A percentile compares a stretch with the other conserved stretches of the same genome.
Conservation (phyloP, 2,329 filamentous ascomycete genomes). For the Phaeosphaeriaceae sp. region DNA sequence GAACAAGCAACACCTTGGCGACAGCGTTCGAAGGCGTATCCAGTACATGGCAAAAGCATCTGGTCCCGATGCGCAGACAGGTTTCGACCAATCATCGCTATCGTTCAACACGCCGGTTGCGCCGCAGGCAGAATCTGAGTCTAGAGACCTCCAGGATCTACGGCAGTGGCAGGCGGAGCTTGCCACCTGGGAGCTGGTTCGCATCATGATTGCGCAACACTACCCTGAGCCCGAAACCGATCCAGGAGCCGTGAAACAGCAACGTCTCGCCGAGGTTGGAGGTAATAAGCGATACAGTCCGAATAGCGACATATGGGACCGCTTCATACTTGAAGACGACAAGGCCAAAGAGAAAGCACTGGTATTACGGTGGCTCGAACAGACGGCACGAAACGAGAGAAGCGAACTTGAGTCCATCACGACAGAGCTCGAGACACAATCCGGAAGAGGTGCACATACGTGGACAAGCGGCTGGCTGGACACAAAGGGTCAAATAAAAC, state of each 20-base stretch:
- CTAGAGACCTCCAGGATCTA: slow-evolving; percentile 57
- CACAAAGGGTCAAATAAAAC: slow-evolving; percentile 88
- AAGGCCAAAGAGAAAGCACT: slow-evolving; percentile 78
- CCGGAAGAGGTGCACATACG: slow-evolving; percentile 68
- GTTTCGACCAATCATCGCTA: slow-evolving; percentile 26
- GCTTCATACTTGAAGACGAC: slow-evolving; percentile 76
- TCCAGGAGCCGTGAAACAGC: slow-evolving; percentile 39
- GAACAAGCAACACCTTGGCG: slow-evolving; percentile 38
- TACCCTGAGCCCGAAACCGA: slow-evolving; percentile 50
- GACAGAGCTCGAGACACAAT: slow-evolving; percentile 72
- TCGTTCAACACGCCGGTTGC: slow-evolving; percentile 24
- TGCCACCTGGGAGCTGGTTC: slow-evolving; percentile 88
- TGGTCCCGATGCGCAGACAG: slow-evolving; percentile 14
- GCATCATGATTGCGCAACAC: slow-evolving; percentile 76
- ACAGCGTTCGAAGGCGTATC: slow-evolving; percentile 42
- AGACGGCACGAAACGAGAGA: slow-evolving; percentile 70
- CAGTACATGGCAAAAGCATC: slow-evolving; percentile 35
- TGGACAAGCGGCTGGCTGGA: slow-evolving; percentile 92
- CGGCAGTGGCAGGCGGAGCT: slow-evolving; percentile 79
- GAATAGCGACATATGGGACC: slow-evolving; percentile 70
- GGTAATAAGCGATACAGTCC: slow-evolving; percentile 60
- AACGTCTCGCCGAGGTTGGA: slow-evolving; percentile 39
- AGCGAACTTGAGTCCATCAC: slow-evolving; percentile 79
- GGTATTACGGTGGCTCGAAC: slow-evolving; percentile 86
- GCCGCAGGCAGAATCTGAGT: slow-evolving; percentile 20